These are phyloP conservation scores for Ophiostoma tasmaniense DNA, from an alignment of 2,329 filamentous ascomycete genomes.

Conservation along the genomic window DNA sequence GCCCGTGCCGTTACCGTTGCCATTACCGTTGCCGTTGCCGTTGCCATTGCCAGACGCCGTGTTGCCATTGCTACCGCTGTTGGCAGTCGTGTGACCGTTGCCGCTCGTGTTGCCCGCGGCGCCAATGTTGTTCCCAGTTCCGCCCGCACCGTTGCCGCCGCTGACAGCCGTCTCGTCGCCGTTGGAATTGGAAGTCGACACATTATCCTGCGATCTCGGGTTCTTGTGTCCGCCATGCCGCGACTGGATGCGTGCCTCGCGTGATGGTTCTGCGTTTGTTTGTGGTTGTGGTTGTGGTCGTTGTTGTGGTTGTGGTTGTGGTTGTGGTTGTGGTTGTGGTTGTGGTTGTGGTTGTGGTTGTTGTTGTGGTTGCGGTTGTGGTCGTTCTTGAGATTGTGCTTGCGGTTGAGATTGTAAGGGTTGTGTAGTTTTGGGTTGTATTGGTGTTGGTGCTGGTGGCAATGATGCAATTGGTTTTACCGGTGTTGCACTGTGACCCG, in stretches of 20 bases:
- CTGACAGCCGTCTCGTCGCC: conserved; percentile 30
- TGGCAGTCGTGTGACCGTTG: conserved; percentile 23
- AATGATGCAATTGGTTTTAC: neutral
- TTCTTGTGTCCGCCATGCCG: conserved; percentile 31
- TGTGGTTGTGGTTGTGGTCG: neutral
- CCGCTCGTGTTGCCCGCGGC: conserved; percentile 15
- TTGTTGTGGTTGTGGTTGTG: neutral
- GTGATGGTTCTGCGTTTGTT: conserved; percentile 19
- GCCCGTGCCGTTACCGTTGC: conserved; percentile 23
- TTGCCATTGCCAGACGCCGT: conserved; percentile 5
- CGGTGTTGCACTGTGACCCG: neutral
- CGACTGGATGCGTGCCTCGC: conserved; percentile 43
- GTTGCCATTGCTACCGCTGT: conserved; percentile 11
- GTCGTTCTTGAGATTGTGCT: too few species aligned
- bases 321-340: conserved; percentile 1
- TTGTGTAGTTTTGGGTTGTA: neutral
- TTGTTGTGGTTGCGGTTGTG: neutral
- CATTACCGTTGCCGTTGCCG: conserved; percentile 12
- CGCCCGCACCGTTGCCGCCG: neutral
- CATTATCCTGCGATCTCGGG: conserved; percentile 35
- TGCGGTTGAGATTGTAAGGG: neutral
- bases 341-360: neutral
- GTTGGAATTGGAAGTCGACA: conserved; percentile 39
- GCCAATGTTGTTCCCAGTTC: neutral
- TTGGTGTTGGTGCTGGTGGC: neutral